phyloP scores from a whole-genome alignment of 2,329 filamentous ascomycete genomes.

The Ophiostoma montium region DNA sequence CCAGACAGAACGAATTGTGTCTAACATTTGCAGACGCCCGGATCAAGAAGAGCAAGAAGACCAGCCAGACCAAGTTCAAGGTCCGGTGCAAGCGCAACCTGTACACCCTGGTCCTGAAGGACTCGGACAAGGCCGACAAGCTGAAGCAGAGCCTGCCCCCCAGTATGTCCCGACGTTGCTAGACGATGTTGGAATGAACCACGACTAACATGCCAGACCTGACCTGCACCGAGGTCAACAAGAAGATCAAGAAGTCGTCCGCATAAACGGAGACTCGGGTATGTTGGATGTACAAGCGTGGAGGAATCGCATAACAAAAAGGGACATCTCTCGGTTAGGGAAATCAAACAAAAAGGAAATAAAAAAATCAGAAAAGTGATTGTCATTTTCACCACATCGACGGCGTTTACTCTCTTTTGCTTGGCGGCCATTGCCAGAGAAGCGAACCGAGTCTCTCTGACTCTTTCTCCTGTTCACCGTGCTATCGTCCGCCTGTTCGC shows the following conservation, averaged over 20 bases:
- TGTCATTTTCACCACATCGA: background rate
- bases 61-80: constrained; percentile 99
- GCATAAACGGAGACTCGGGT: constrained; percentile 19
- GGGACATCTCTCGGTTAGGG: background rate
- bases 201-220: constrained; percentile 25
- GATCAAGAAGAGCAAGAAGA: constrained; percentile 91
- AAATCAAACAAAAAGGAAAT: background rate
- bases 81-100: constrained; percentile 93
- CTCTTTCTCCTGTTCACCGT: background rate
- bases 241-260: constrained; percentile 45
- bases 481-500: too few species aligned
- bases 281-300: background rate
- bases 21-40: constrained; percentile 49
- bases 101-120: constrained; percentile 97
- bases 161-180: constrained; percentile 40
- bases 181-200: background rate
- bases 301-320: background rate
- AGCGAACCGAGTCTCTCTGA: background rate
- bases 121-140: constrained; percentile 99
- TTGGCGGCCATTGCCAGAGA: background rate
- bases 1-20: constrained; percentile 11
- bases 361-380: background rate
- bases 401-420: background rate
- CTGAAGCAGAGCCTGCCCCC: constrained; percentile 97
- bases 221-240: constrained; percentile 39